Evolutionary conservation across 768 basidiomycete genomes (phyloP), one percentile per base, ranked within the genome.

Genomic region (Leccinum rimulosum): DNA sequence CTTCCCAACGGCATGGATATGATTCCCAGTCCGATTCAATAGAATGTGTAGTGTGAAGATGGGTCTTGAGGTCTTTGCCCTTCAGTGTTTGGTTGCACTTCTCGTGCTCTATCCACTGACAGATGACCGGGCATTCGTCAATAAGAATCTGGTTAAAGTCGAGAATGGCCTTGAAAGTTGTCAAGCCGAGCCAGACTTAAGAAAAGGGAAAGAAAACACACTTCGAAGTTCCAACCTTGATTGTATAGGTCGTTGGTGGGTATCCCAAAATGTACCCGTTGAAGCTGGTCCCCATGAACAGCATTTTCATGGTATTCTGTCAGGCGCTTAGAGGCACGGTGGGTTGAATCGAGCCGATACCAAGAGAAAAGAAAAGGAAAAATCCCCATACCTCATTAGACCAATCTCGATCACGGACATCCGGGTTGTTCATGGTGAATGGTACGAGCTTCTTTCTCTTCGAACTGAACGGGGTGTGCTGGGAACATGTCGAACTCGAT

Each of bases 1-100:
- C 52, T 2, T 28, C 0, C 68, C 67, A 68, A 6, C 3, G 45
- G 31, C 67, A 68, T 2, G 1, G 3, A 14, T 68, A 64, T 3
- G 0, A 0, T 5, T 45, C 36, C 19, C 10, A 6, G 15, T 61
- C 60, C 0, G 54, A 51, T 1, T 7, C 49, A 15, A 68, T 2
- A 1, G 52, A 60, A 12, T 68, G 67, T 0, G 0, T 12, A 1
- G 28, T 1, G 2, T 49, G 15, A 12, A 69, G 25, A 12, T 69
- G 67, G 11, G 1, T 7, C 11, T 2, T 61, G 28, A 61, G 3
- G 11, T 64, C 43, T 31, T 17, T 56, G 1, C 4, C 40, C 22
- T 56, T 56, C 0, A 69, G 0, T 1, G 0, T 2, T 0, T 36
- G 17, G 22, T 50, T 52, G 52, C 67, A 68, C 5, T n/a, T 14